phyloP scores from a whole-genome alignment of 345 rosid genomes.

The Melaleuca alternifolia region DNA sequence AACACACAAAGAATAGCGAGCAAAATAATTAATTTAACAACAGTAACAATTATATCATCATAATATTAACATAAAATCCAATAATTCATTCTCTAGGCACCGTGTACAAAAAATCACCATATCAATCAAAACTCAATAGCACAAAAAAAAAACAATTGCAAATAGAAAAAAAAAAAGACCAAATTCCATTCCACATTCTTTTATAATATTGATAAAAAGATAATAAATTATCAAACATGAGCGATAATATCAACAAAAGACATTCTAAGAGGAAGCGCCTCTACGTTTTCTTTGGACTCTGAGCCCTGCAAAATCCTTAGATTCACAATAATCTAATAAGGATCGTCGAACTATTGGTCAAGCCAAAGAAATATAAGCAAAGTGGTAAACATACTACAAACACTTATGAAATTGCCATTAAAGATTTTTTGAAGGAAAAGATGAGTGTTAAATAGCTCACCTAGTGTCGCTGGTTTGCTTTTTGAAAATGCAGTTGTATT shows the following conservation, averaged over 20 bases:
- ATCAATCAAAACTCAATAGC: not conserved
- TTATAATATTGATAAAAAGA: not conserved
- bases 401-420: constrained; percentile 69
- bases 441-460: constrained; percentile 57
- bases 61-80: not conserved
- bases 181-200: not conserved
- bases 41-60: not conserved
- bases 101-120: not conserved
- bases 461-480: constrained; percentile 60
- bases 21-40: not conserved
- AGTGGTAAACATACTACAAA: constrained; percentile 80
- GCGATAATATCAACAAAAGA: constrained; percentile 80
- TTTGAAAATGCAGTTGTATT: constrained; percentile 71
- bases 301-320: constrained; percentile 20
- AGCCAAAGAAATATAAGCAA: constrained; percentile 43
- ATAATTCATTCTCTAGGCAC: not conserved
- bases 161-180: not conserved
- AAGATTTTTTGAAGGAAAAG: constrained; percentile 69
- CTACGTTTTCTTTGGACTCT: constrained; percentile 13
- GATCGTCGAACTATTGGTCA: constrained; percentile 48
- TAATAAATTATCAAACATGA: constrained; percentile 34
- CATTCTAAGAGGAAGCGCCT: constrained; percentile 83
- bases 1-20: not conserved
- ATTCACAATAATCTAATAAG: constrained; percentile 61
- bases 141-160: not conserved